phyloP scores from a whole-genome alignment of 1,139 yeast genomes.

The Eremothecium gossypii region DNA sequence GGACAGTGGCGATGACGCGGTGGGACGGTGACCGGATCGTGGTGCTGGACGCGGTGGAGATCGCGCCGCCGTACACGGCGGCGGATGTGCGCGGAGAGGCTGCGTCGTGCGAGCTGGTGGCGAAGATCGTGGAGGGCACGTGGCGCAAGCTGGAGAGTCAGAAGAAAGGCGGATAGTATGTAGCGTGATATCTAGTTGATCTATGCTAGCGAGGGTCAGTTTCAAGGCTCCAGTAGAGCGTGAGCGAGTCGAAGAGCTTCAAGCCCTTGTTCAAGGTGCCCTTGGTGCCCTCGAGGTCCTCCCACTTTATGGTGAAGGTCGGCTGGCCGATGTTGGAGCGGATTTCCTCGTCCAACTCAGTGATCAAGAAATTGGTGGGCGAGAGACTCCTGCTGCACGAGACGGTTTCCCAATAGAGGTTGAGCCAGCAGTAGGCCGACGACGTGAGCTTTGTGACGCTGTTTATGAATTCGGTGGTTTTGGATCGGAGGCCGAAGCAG shows the following conservation, averaged over 20 bases:
- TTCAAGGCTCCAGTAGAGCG: slow-evolving; percentile 18
- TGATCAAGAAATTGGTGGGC: slow-evolving; percentile 2
- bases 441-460: slow-evolving; percentile 18
- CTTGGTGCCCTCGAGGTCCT: slow-evolving; percentile 58
- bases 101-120: slow-evolving; percentile 38
- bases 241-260: slow-evolving; percentile 42
- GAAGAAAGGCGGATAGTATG: slow-evolving; percentile 49
- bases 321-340: slow-evolving; percentile 4
- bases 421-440: slow-evolving; percentile 33
- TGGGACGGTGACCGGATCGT: slow-evolving; percentile 42
- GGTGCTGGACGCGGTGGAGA: slow-evolving; percentile 44
- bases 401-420: slow-evolving; percentile 28
- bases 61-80: slow-evolving; percentile 42
- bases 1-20: slow-evolving; percentile 41
- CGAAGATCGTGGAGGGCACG: slow-evolving; percentile 45
- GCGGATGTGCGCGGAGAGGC: slow-evolving; percentile 31
- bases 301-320: slow-evolving; percentile 37
- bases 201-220: slow-evolving; percentile 1
- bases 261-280: slow-evolving; percentile 52
- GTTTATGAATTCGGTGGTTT: slow-evolving; percentile 12
- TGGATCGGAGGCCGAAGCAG: slow-evolving; percentile 18
- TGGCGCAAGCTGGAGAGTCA: slow-evolving; percentile 45
- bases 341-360: slow-evolving; percentile 6
- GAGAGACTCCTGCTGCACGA: slow-evolving; percentile 12
- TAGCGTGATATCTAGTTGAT: not conserved